Evolutionary conservation across 345 rosid genomes (phyloP).

Genomic region (Leavenworthia alabamica): DNA sequence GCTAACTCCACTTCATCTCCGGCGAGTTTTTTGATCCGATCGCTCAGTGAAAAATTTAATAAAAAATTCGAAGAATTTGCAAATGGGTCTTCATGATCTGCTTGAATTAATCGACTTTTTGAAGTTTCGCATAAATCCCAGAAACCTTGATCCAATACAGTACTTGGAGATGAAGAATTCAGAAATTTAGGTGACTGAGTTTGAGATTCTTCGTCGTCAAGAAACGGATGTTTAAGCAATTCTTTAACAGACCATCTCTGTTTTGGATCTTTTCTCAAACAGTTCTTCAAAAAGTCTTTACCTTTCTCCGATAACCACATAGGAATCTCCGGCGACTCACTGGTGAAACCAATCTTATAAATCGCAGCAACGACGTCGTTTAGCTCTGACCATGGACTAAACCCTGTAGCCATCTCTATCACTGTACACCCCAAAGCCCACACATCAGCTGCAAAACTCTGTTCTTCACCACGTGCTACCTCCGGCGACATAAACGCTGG

Average conservation of each 20-base stretch:
- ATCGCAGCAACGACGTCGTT: conserved; percentile 59
- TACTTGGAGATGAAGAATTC: conserved; percentile 48
- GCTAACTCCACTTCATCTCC: conserved; percentile 21
- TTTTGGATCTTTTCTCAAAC: conserved; percentile 50
- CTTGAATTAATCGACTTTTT: conserved; percentile 25
- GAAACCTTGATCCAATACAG: conserved; percentile 65
- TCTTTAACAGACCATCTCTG: conserved; percentile 61
- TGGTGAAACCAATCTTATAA: conserved; percentile 68
- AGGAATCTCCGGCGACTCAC: conserved; percentile 60
- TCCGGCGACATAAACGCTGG: conserved; percentile 96
- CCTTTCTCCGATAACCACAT: conserved; percentile 50
- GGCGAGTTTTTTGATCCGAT: conserved; percentile 47
- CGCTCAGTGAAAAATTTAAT: conserved; percentile 11
- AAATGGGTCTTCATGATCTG: conserved; percentile 11
- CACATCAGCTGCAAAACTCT: conserved; percentile 71
- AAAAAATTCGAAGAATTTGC: not conserved
- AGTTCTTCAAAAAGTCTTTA: conserved; percentile 57
- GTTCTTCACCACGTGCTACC: conserved; percentile 80
- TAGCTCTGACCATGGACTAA: conserved; percentile 60
- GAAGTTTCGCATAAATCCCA: conserved; percentile 55
- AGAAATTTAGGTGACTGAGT: not conserved
- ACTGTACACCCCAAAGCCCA: conserved; percentile 84
- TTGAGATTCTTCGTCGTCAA: conserved; percentile 14
- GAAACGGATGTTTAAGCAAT: conserved; percentile 67
- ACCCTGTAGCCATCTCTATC: conserved; percentile 78